Base-by-base conservation (phyloP, 2,329 filamentous ascomycete genomes). In the Cercospora brassicicola region DNA sequence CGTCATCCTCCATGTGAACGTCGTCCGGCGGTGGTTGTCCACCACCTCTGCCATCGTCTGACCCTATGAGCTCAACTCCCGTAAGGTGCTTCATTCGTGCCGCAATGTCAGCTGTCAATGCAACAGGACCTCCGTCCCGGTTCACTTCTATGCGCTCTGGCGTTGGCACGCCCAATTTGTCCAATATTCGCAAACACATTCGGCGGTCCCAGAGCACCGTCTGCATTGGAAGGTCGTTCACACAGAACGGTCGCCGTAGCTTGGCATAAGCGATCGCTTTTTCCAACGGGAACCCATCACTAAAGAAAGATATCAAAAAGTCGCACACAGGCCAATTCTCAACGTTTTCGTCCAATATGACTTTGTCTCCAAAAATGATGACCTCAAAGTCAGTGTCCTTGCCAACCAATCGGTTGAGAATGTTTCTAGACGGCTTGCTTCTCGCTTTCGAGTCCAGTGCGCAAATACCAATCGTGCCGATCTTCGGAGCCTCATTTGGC, bases 251-350 rank as follows among this genome's bases (percentile, higher is more conserved):
- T 77, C 96, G 96, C 65, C 95, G 89, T 10, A 96, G 87, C 76
- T 93, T 93, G 69, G 93, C 92, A 79, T 99, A 99, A 36, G 93
- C 92, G 74, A 99, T 96, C 4, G 96, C 95, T 79, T 99, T 99
- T 73, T 98, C 94, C 57, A 99, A 83, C 0, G 95, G 95, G 73
- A 99, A 99, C 0, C 95, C 95, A 79, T 97, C 94, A 0, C 94
- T 98, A 81, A 98, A 99, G 82, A 99, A 99, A 2, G 94, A 97
- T 76, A 99, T 97, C 65, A 99, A 82, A 76, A 96, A 99, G 81
- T 99, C 95, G 80, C 93, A 96, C 64, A 96, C 89, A 18, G 94
- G 94, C 94, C 94, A 97, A 78, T 97, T 96, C 80, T 96, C 93
- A 65, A 97, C 91, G 70, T 91, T 92, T 86, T 99, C 95, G 76